These are phyloP conservation scores for Populus tomentosa DNA, from an alignment of 441 rosid genomes.

Conservation along the genomic window DNA sequence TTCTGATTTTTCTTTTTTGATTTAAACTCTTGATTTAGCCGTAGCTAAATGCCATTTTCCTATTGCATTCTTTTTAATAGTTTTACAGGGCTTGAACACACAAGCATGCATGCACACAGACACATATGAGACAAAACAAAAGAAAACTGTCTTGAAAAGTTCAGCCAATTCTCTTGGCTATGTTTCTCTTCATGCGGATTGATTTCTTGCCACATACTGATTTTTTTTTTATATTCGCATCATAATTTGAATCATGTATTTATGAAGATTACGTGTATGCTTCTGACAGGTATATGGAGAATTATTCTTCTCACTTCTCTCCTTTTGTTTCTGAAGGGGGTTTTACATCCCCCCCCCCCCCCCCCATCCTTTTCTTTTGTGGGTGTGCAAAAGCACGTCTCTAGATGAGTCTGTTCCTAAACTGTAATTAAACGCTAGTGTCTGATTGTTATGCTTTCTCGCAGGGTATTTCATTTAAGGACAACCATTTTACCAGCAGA, in stretches of 20 bases:
- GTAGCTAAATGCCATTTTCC: background rate
- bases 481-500: constrained; percentile 94
- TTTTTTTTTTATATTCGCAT: background rate
- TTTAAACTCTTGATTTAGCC: background rate
- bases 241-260: background rate
- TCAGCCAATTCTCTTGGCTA: background rate
- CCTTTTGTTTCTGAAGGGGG: background rate
- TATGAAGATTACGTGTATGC: background rate
- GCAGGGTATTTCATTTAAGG: constrained; percentile 89
- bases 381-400: background rate
- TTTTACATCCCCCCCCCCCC: background rate
- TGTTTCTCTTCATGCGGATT: background rate
- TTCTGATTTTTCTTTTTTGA: background rate
- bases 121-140: too few species aligned
- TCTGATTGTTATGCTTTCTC: background rate
- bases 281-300: background rate
- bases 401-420: background rate
- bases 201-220: background rate
- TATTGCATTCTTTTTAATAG: background rate
- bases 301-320: background rate
- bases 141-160: background rate
- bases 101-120: too few species aligned
- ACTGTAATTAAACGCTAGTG: background rate
- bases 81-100: too few species aligned
- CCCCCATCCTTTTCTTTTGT: background rate